A percentile compares a stretch with the other conserved stretches of the same genome.
Conservation (phyloP, 495 filamentous ascomycete genomes). For the Usnea hakonensis region DNA sequence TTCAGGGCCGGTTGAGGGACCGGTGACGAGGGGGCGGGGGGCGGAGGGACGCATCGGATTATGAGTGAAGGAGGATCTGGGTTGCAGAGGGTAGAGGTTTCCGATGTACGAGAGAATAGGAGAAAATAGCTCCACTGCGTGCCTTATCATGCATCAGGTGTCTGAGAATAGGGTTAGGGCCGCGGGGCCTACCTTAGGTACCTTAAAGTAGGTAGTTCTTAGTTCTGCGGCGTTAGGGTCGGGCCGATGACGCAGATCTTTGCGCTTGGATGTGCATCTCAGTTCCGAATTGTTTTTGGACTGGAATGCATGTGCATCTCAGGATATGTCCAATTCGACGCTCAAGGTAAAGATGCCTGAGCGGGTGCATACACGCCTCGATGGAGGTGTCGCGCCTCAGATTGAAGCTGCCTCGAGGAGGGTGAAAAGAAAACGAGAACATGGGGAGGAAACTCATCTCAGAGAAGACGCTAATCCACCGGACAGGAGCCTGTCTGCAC, state of each 20-base stretch:
- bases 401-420: not conserved
- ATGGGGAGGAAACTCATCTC: not conserved
- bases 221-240: too few relatives aligned
- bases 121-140: too few relatives aligned
- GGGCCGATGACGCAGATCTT: too few relatives aligned
- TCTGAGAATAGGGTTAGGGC: too few relatives aligned
- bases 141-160: too few relatives aligned
- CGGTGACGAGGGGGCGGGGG: slow-evolving; percentile 53
- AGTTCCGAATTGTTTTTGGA: not conserved
- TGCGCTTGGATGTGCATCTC: not conserved
- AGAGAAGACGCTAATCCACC: not conserved
- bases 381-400: slow-evolving; percentile 25
- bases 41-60: slow-evolving; percentile 21
- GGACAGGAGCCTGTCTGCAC: not conserved
- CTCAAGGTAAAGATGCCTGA: slow-evolving; percentile 39
- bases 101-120: too few relatives aligned
- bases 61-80: slow-evolving; percentile 3
- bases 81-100: slow-evolving; percentile 10
- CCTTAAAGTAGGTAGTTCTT: too few relatives aligned
- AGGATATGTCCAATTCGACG: not conserved
- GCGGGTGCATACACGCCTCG: slow-evolving; percentile 37
- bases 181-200: too few relatives aligned
- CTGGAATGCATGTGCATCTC: not conserved
- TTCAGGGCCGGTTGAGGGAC: slow-evolving; percentile 60
- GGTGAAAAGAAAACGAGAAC: slow-evolving; percentile 42